Base-by-base conservation (phyloP, 2,329 filamentous ascomycete species). In the Clarireedia homoeocarpa region DNA sequence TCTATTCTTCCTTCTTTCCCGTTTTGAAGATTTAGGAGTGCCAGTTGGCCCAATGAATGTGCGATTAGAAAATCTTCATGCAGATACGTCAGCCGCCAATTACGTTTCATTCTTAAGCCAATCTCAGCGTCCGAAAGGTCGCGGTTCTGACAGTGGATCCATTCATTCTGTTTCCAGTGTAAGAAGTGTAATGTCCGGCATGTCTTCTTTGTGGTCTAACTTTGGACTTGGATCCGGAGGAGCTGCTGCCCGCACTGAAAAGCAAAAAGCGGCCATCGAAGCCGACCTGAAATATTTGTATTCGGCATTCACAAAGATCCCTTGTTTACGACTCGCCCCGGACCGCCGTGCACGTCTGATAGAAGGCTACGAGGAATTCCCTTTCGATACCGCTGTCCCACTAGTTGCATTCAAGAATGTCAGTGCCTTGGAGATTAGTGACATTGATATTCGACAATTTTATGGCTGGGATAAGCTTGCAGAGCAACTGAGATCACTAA, bases 391-490 rank as follows among this genome's bases (percentile, higher is more conserved):
- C 24, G 94, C 94, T 20, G 94, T 99, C 30, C 94, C 94, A 20
- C 78, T 99, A n/a, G 87, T 95, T 71, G 88, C 89, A 7, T 97
- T 99, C 81, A 97, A 99, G 74, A 99, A 97, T 65, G 77, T 97
- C 53, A 92, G 92, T 72, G 88, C 90, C 23, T 78, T 99, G 61
- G 94, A 99, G 71, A 89, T 99, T 53, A 91, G 86, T 73, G 91
- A 95, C 73, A 87, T 97, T 69, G 94, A 99, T 72, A 96, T 96
- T 69, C 84, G 94, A 59, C 91, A 96, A 65, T 96, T 97, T 73
- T 96, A 91, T 72, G 94, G 94, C 57, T 99, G 94, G 94, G 92
- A 99, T 70, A 84, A 88, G 57, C 74, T 97, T 55, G 88, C 94
- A 7, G 94, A 99, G 69, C 91, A 96, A 71, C 75, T 99, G 60